These are phyloP conservation scores for Pseudogymnoascus destructans DNA, from an alignment of 2,329 filamentous ascomycete genomes.

Conservation along the genomic window DNA sequence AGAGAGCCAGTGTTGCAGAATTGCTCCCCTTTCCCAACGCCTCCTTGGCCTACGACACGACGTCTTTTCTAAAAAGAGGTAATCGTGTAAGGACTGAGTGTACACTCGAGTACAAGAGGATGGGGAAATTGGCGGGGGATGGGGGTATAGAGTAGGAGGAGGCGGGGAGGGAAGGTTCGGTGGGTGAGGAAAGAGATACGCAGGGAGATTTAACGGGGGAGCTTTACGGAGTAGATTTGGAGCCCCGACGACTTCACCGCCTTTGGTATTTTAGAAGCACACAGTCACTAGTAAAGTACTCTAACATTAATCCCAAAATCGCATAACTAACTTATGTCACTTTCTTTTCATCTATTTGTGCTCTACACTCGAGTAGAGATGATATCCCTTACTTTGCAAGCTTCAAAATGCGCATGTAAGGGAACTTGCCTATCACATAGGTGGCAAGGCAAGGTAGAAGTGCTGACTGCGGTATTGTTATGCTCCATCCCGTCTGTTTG, in stretches of 20 bases:
- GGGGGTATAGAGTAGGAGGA: not conserved
- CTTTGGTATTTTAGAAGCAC: not conserved
- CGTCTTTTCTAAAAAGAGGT: not conserved
- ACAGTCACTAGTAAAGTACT: not conserved
- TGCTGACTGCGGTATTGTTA: not conserved
- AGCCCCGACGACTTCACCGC: constrained; percentile 3
- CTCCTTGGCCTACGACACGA: not conserved
- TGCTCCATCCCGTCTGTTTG: not conserved
- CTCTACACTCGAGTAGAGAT: not conserved
- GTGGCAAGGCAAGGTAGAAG: not conserved
- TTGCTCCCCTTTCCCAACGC: constrained; percentile 5
- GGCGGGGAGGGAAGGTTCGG: not conserved
- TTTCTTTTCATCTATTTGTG: not conserved
- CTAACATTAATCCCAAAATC: not conserved
- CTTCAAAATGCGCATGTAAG: not conserved
- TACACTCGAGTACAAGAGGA: not conserved
- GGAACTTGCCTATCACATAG: not conserved
- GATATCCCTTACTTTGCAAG: not conserved
- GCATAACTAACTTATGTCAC: not conserved
- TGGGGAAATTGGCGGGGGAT: not conserved
- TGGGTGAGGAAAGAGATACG: not conserved
- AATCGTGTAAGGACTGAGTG: not conserved
- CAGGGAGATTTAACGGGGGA: constrained; percentile 2
- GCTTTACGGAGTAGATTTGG: not conserved
- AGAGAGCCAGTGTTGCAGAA: constrained; percentile 3